Percentiles rank a stretch among this genome's conserved stretches.
These are phyloP conservation scores for Gossypium herbaceum DNA, from an alignment of 345 rosid genomes.

Conservation along the genomic window DNA sequence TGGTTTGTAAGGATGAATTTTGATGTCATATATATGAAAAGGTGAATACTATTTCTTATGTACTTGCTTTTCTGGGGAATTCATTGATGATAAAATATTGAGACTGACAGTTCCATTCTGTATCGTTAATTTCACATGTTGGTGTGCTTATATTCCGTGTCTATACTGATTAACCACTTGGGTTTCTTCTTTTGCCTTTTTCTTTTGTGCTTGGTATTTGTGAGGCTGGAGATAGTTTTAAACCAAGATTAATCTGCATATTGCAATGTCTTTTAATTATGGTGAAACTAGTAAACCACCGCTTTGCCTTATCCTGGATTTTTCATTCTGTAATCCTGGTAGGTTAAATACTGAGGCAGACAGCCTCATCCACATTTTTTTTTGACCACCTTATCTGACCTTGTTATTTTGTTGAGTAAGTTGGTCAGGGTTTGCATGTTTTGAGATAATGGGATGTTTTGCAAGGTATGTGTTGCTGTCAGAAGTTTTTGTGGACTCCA, in stretches of 20 bases:
- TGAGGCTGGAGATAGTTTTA: too few relatives aligned
- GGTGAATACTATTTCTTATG: background rate
- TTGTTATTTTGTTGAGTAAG: background rate
- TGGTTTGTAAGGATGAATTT: background rate
- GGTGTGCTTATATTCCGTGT: background rate
- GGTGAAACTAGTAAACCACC: background rate
- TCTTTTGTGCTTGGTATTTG: too few relatives aligned
- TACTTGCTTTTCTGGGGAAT: background rate
- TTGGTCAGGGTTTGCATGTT: slow-evolving; percentile 3
- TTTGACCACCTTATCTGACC: background rate
- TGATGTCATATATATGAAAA: background rate
- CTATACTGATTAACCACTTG: too few relatives aligned
- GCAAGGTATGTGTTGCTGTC: slow-evolving; percentile 15
- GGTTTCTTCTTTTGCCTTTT: too few relatives aligned
- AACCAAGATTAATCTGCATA: background rate
- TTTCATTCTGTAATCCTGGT: background rate
- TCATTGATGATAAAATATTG: background rate
- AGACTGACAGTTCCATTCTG: background rate
- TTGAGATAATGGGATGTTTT: background rate
- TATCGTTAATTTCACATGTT: background rate
- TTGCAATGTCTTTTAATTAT: background rate
- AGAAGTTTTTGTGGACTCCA: slow-evolving; percentile 11
- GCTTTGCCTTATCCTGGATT: background rate
- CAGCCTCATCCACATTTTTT: background rate
- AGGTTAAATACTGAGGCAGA: background rate